Conservation (phyloP, 2,329 filamentous ascomycete genomes). For the Parastagonospora nodorum region DNA sequence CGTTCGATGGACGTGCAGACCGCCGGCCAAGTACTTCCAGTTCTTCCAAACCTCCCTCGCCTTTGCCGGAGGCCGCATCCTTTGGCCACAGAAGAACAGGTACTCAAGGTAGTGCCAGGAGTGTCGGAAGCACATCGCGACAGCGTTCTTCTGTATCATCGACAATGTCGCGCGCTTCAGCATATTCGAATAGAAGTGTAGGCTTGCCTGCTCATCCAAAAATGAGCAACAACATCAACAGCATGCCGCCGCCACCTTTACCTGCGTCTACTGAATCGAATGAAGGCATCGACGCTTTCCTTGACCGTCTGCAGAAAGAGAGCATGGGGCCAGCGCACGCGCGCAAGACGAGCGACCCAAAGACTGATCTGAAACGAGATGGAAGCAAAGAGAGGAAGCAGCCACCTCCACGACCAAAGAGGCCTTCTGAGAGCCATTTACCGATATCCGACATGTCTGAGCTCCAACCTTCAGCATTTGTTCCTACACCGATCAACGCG, state of each 20-base stretch:
- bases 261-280: constrained; percentile 24
- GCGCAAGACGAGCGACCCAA: constrained; percentile 21
- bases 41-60: constrained; percentile 34
- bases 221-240: constrained; percentile 13
- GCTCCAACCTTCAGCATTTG: constrained; percentile 21
- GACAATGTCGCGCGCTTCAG: constrained; percentile 36
- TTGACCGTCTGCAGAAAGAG: constrained; percentile 44
- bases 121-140: constrained; percentile 32
- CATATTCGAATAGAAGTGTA: constrained; percentile 33
- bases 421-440: constrained; percentile 35
- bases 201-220: constrained; percentile 33
- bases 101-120: constrained; percentile 41
- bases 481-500: constrained; percentile 22
- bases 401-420: constrained; percentile 27
- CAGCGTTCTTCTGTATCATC: constrained; percentile 37
- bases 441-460: constrained; percentile 25
- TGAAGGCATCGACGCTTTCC: constrained; percentile 47
- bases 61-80: constrained; percentile 29
- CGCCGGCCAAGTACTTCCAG: constrained; percentile 40
- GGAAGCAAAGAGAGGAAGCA: constrained; percentile 25
- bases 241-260: constrained; percentile 25
- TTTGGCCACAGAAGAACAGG: constrained; percentile 41
- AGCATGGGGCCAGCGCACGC: constrained; percentile 23
- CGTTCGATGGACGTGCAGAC: constrained; percentile 59
- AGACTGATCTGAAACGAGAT: constrained; percentile 25